Conservation (phyloP, 345 rosid species). For the Dipteronia sinensis region DNA sequence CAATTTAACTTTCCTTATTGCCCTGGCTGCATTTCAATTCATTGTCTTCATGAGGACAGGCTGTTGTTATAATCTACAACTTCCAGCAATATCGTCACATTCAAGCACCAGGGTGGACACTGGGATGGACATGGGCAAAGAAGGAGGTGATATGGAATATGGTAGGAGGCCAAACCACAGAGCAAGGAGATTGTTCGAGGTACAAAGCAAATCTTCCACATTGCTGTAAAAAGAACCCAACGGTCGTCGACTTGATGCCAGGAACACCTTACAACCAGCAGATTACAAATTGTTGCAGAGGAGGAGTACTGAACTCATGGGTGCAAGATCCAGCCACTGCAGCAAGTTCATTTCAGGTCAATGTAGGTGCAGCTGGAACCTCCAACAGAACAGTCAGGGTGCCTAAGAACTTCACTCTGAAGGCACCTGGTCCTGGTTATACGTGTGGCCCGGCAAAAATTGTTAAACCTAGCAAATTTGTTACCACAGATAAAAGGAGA, state of each 20-base stretch:
- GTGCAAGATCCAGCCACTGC: conserved; percentile 78
- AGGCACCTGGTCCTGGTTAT: conserved; percentile 89
- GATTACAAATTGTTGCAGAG: conserved; percentile 82
- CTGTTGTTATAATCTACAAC: conserved; percentile 70
- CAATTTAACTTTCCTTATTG: neutral
- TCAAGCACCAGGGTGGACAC: conserved; percentile 76
- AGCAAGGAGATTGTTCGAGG: conserved; percentile 89
- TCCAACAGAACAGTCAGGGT: conserved; percentile 66
- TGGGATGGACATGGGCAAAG: conserved; percentile 85
- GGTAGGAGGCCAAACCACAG: conserved; percentile 78
- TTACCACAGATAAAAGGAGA: conserved; percentile 64
- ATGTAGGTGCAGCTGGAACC: conserved; percentile 80
- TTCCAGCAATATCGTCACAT: conserved; percentile 92
- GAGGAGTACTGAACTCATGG: conserved; percentile 79
- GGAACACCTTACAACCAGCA: conserved; percentile 76
- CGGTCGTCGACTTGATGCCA: conserved; percentile 79
- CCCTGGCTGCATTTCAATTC: neutral
- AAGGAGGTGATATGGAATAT: conserved; percentile 85
- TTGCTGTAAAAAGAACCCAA: conserved; percentile 77
- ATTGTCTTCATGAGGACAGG: conserved; percentile 39
- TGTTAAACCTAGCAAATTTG: conserved; percentile 55
- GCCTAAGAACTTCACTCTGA: conserved; percentile 74
- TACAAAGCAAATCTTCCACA: conserved; percentile 82
- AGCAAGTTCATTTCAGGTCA: conserved; percentile 71
- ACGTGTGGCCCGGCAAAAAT: conserved; percentile 68